phyloP scores from a whole-genome alignment of 345 rosid genomes.

The Trapa bicornis region DNA sequence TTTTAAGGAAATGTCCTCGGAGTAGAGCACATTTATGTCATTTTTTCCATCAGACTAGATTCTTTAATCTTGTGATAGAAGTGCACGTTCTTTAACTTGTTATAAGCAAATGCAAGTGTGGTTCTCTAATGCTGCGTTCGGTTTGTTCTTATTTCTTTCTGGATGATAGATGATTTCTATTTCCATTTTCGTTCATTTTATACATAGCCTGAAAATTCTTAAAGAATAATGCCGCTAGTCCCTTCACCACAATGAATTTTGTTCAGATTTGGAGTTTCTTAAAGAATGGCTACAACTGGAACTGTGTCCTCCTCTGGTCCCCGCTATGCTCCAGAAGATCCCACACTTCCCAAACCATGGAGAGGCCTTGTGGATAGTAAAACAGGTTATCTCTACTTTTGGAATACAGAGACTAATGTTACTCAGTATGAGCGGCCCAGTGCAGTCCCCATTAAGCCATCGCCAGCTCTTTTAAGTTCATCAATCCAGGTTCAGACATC shows the following conservation, averaged over 20 bases:
- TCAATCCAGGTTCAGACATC: slow-evolving; percentile 49
- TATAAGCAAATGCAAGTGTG: neutral
- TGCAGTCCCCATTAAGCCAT: slow-evolving; percentile 17
- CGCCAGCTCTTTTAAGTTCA: slow-evolving; percentile 37
- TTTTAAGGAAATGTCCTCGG: neutral
- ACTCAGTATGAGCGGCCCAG: slow-evolving; percentile 84
- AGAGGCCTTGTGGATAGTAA: slow-evolving; percentile 84
- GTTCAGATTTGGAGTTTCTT: neutral
- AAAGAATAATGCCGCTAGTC: neutral
- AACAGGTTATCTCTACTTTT: slow-evolving; percentile 82
- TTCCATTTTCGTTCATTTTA: neutral
- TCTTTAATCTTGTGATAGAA: neutral
- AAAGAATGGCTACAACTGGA: slow-evolving; percentile 56
- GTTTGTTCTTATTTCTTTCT: neutral
- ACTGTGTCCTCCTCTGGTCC: slow-evolving; percentile 41
- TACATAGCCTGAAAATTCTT: neutral
- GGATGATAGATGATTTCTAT: neutral
- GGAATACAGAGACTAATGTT: slow-evolving; percentile 95
- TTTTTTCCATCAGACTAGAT: neutral
- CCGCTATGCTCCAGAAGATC: slow-evolving; percentile 84
- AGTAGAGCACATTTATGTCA: neutral
- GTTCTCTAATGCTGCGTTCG: neutral
- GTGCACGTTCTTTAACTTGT: neutral
- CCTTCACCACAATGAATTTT: neutral
- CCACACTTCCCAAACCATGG: slow-evolving; percentile 95